Evolutionary conservation across 225 moss, liverwort and hornwort species (phyloP), one percentile per base, ranked within the genome.

Genomic region (Bryum argenteum): DNA sequence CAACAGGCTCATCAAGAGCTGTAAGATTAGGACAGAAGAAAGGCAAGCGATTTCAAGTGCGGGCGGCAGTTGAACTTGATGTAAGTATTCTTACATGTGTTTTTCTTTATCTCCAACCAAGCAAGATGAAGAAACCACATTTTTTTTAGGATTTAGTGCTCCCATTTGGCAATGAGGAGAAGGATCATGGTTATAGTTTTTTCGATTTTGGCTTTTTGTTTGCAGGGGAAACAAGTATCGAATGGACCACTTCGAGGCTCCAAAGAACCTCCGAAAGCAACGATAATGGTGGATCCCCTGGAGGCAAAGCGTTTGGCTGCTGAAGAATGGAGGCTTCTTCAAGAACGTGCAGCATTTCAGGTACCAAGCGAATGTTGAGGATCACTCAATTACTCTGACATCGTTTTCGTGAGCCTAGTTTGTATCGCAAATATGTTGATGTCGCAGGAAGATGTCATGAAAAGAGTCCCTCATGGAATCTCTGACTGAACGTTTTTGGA

Each of bases 291-390:
- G 9, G 94, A 98, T 67, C 97, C 97, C 8, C 81, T 94, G 56
- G 97, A 98, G 71, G 97, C 97, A 12, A 98, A 98, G 79, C 87
- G 94, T 59, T 86, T 98, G 71, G 97, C 97, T 85, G 90, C 87
- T 58, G 69, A 75, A 70, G 94, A 94, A 78, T 92, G 94, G 97
- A 80, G 82, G 70, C 78, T 81, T 20, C 52, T 91, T 20, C 72
- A 82, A 89, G 81, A 87, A 65, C 89, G 85, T 42, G 70, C 58
- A 66, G 92, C 83, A 71, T 79, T 87, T 54, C 83, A 85, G 93
- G 96, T 95, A 44, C 3, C 33, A 33, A 33, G 7, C 33, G 3
- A 33, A 33, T 4, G 5, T 33, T 33, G 33, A 33, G 5, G 0
- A 3, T 33, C 7, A 6, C 33, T 33, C 28, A 3, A 3, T 33